Base-by-base conservation (phyloP, 148 eudicot genomes). In the Rhododendron vialii region DNA sequence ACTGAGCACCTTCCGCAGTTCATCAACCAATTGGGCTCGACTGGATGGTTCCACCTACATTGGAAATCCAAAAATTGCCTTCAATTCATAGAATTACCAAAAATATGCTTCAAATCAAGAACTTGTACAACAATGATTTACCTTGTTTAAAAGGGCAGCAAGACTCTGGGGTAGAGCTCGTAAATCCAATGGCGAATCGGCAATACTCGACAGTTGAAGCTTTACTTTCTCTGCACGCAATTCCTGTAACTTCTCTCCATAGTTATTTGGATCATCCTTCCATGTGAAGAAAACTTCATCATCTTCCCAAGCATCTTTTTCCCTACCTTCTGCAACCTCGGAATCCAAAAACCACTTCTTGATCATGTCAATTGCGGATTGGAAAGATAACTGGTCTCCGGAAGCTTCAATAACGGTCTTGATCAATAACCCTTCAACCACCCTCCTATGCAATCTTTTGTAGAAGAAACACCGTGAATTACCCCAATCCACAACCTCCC, bases 141-240 rank as follows among this genome's bases (percentile, higher is more conserved):
- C 99, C 98, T 95, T 93, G 83, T 87, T 86, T 65, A 98, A 90
- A 85, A 98, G 93, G 81, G 93, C 94, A 81, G 95, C 94, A 82
- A 98, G 95, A 82, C 96, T 94, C 51, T 89, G 92, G 65, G 99
- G 99, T 61, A 98, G 90, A 83, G 95, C 98, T 88, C 38, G 89
- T 86, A 98, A 88, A 88, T 95, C 98, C 38, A 84, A 88, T 28
- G 91, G 84, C 9, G 99, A 95, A 86, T 89, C 88, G 36, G 94
- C 90, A 47, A 97, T 91, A 76, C 86, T 87, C 67, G 94, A 91
- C 83, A 98, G 80, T 86, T 93, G 98, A 87, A 84, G 87, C 89
- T 91, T 47, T 65, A 95, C 92, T 89, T 94, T 98, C 85, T 94
- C 91, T 28, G 87, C 90, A 7, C 94, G 95, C 88, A 98, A 82